phyloP scores from a whole-genome alignment of 2,329 filamentous ascomycete species.

The Claviceps monticola region DNA sequence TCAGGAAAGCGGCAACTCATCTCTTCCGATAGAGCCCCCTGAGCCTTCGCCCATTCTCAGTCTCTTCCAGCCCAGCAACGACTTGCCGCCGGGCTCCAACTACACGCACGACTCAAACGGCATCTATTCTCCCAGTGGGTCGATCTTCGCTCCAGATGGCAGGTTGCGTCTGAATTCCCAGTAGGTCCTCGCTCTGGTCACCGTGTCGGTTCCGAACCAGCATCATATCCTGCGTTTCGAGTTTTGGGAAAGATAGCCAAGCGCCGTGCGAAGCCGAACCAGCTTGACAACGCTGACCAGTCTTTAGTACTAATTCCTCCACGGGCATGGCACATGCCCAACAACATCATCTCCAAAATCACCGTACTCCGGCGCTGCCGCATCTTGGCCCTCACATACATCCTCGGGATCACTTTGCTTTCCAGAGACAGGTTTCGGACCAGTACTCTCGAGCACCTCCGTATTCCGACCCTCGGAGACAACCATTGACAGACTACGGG shows the following conservation, averaged over 20 bases:
- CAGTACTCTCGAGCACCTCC: conserved; percentile 38
- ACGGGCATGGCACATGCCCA: conserved; percentile 43
- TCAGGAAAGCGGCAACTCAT: conserved; percentile 37
- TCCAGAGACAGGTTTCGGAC: conserved; percentile 30
- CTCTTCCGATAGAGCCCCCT: conserved; percentile 39
- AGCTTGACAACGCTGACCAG: conserved; percentile 8
- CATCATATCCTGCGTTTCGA: not conserved
- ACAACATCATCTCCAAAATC: conserved; percentile 22
- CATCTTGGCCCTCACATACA: conserved; percentile 34
- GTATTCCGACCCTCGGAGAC: conserved; percentile 33
- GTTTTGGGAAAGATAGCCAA: not conserved
- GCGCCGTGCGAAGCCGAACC: not conserved
- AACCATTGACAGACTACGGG: conserved; percentile 31
- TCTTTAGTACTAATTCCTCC: conserved; percentile 31
- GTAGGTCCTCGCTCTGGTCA: conserved; percentile 28
- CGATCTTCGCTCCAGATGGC: conserved; percentile 36
- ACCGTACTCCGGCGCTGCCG: conserved; percentile 35
- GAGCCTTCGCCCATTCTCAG: conserved; percentile 37
- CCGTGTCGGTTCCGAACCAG: not conserved
- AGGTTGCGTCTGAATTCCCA: conserved; percentile 40
- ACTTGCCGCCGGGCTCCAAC: conserved; percentile 30
- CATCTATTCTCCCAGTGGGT: conserved; percentile 31
- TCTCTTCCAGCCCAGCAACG: conserved; percentile 33
- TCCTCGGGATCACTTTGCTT: conserved; percentile 40
- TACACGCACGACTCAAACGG: conserved; percentile 36